Evolutionary conservation across 371 early-diverging fungal species (phyloP).

Genomic region (Mortierella sp.): DNA sequence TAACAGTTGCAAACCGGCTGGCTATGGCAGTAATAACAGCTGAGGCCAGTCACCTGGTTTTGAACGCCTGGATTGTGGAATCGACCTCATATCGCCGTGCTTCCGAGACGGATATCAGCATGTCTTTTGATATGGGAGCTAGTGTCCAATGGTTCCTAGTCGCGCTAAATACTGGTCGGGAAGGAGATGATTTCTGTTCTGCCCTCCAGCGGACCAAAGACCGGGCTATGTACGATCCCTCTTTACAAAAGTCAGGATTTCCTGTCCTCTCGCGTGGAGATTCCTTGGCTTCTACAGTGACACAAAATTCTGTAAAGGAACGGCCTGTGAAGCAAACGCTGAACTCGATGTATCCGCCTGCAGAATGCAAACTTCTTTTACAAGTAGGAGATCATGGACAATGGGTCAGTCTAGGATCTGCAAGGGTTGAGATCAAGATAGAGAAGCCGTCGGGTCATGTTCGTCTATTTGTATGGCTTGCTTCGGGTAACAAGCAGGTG

Average conservation of each 20-base stretch:
- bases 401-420: constrained; percentile 48
- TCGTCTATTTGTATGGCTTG: constrained; percentile 41
- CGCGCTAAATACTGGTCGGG: constrained; percentile 40
- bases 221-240: constrained; percentile 54
- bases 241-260: constrained; percentile 37
- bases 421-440: constrained; percentile 49
- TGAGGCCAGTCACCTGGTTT: constrained; percentile 44
- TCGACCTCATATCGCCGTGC: constrained; percentile 50
- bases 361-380: constrained; percentile 45
- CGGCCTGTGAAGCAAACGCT: constrained; percentile 44
- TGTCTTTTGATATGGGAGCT: constrained; percentile 56
- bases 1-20: constrained; percentile 49
- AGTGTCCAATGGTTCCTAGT: constrained; percentile 54
- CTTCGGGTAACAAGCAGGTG: constrained; percentile 32
- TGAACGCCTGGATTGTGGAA: constrained; percentile 56
- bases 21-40: constrained; percentile 52
- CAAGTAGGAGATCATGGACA: constrained; percentile 56
- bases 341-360: constrained; percentile 44
- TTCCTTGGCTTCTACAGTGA: constrained; percentile 42
- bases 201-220: constrained; percentile 52
- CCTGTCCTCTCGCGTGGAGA: constrained; percentile 49
- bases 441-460: constrained; percentile 55
- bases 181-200: constrained; percentile 50
- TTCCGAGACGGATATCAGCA: constrained; percentile 48
- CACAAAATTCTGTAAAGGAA: constrained; percentile 29